Evolutionary conservation across 2,329 filamentous ascomycete genomes (phyloP).

Genomic region (Aureobasidium mangrovei): DNA sequence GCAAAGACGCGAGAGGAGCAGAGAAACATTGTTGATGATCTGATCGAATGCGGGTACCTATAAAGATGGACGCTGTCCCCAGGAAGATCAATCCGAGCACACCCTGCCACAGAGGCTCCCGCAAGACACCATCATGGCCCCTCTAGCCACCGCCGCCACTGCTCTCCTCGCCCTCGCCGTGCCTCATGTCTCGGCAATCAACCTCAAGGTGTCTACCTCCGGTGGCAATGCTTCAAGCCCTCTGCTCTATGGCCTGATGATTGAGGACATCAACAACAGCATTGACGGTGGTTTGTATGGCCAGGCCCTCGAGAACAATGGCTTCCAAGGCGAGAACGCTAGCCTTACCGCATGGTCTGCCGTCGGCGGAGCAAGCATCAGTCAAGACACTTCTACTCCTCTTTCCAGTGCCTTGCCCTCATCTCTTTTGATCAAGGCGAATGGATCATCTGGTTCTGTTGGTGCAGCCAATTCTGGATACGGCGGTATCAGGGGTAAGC

Average conservation of each 20-base stretch:
- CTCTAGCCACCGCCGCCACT: not conserved
- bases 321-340: slow-evolving; percentile 47
- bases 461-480: slow-evolving; percentile 37
- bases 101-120: too few species aligned
- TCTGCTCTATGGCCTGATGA: slow-evolving; percentile 36
- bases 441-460: slow-evolving; percentile 34
- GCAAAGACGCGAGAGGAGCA: too few species aligned
- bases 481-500: slow-evolving; percentile 23
- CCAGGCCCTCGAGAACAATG: slow-evolving; percentile 57
- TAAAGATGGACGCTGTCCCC: not conserved
- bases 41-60: not conserved
- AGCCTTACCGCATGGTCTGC: slow-evolving; percentile 28
- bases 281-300: slow-evolving; percentile 63
- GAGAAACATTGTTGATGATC: too few species aligned
- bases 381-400: slow-evolving; percentile 28
- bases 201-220: slow-evolving; percentile 20
- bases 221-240: slow-evolving; percentile 34
- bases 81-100: not conserved
- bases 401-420: slow-evolving; percentile 47
- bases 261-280: slow-evolving; percentile 53
- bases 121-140: not conserved
- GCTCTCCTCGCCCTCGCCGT: slow-evolving; percentile 14
- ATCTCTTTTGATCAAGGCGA: slow-evolving; percentile 34
- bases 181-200: slow-evolving; percentile 16
- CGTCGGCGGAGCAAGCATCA: not conserved